phyloP scores from a whole-genome alignment of 1,284 basidiomycete genomes.

The Wallemia hederae region DNA sequence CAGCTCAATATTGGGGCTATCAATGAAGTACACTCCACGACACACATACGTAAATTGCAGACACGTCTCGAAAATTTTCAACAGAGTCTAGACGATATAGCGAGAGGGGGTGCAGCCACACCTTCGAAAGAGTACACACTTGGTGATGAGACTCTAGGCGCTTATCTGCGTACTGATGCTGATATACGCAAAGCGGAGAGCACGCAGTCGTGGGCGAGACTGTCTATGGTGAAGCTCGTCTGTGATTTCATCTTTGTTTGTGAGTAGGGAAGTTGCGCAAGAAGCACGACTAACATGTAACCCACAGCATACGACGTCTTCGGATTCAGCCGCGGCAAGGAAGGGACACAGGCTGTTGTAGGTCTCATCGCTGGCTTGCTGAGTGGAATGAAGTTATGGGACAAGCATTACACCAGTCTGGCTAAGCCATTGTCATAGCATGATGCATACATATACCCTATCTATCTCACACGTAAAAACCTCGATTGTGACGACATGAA shows the following conservation, averaged over 20 bases:
- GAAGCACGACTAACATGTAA: neutral
- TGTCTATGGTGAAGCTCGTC: neutral
- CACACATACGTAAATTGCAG: neutral
- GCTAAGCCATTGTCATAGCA: neutral
- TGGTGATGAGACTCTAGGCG: neutral
- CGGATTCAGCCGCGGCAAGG: neutral
- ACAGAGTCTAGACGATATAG: neutral
- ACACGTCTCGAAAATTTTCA: neutral
- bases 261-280: neutral
- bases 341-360: neutral
- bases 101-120: neutral
- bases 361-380: neutral
- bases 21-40: neutral
- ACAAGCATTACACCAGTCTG: neutral
- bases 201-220: neutral
- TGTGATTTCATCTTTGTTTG: neutral
- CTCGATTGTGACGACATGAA: too few relatives aligned
- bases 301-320: neutral
- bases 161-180: neutral
- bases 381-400: neutral
- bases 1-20: neutral
- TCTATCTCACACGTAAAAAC: neutral
- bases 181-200: neutral
- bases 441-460: neutral
- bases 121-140: neutral